Evolutionary conservation across 768 basidiomycete genomes (phyloP).

Genomic region (Termitomyces titanicus): DNA sequence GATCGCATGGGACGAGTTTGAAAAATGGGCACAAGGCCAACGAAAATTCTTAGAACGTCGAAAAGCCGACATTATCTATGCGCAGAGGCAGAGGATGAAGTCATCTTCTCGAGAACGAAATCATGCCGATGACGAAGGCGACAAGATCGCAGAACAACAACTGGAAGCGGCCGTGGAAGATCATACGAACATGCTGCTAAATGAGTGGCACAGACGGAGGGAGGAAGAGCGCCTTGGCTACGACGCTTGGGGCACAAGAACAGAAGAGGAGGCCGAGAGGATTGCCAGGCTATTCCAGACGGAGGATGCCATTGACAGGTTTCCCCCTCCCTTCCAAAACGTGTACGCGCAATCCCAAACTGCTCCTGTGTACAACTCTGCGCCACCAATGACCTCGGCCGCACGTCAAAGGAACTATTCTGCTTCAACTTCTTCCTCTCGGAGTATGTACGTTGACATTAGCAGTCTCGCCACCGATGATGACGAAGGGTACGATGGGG

Average conservation of each 20-base stretch:
- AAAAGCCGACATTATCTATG: constrained; percentile 21
- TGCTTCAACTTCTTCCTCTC: constrained; percentile 27
- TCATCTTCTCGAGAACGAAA: constrained; percentile 14
- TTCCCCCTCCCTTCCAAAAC: constrained; percentile 16
- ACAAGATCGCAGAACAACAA: constrained; percentile 29
- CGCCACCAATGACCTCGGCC: constrained; percentile 29
- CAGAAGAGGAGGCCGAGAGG: constrained; percentile 29
- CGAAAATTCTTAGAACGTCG: constrained; percentile 21
- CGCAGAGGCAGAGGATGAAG: constrained; percentile 25
- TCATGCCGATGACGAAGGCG: constrained; percentile 23
- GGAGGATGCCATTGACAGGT: constrained; percentile 30
- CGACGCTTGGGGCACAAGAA: constrained; percentile 44
- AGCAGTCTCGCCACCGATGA: constrained; percentile 40
- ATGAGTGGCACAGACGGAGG: constrained; percentile 40
- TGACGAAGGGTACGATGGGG: constrained; percentile 24
- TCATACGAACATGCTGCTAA: constrained; percentile 29
- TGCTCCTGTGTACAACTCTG: constrained; percentile 14
- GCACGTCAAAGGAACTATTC: constrained; percentile 33
- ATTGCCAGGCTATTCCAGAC: constrained; percentile 33
- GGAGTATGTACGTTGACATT: constrained; percentile 39
- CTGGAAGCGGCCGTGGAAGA: constrained; percentile 27
- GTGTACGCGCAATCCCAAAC: constrained; percentile 15
- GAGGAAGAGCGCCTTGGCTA: constrained; percentile 28
- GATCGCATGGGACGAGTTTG: constrained; percentile 32
- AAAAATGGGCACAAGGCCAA: constrained; percentile 26